A percentile compares a stretch with the other conserved stretches of the same genome.
These are phyloP conservation scores for Leonotis leonurus DNA, from an alignment of 257 asterid genomes.

Conservation along the genomic window DNA sequence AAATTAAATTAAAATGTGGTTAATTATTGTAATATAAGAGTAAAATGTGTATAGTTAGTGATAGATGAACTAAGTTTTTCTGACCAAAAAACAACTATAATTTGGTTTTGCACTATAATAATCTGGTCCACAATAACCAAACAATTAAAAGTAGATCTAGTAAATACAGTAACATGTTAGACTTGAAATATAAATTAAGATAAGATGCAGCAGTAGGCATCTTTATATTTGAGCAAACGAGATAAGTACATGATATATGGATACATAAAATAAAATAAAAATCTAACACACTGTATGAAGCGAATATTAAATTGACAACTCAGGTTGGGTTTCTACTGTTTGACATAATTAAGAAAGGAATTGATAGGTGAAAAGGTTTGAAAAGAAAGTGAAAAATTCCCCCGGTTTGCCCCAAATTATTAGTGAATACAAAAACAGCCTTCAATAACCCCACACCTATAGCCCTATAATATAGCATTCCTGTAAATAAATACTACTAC, in stretches of 20 bases:
- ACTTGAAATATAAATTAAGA: no score
- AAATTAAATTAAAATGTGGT: no score
- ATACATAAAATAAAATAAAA: background rate
- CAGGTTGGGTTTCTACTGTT: background rate
- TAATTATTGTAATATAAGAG: no score
- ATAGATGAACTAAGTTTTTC: no score
- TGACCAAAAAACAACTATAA: no score
- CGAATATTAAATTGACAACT: background rate
- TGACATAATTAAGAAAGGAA: constrained; percentile 7
- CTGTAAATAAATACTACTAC: background rate
- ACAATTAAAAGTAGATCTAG: no score
- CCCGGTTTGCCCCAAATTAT: constrained; percentile 18
- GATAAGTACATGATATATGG: background rate
- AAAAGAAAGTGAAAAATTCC: constrained; percentile 16
- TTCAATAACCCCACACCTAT: background rate
- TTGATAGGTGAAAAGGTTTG: constrained; percentile 17
- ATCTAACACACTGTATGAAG: background rate
- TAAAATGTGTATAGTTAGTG: no score
- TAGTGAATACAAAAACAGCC: background rate
- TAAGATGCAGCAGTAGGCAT: no score
- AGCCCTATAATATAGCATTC: background rate
- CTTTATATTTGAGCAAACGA: no score
- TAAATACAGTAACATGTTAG: no score
- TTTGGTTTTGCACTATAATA: no score
- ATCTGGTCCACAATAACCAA: no score